phyloP scores from a whole-genome alignment of 140 eudicot species.

The Ambrosia hybrid region DNA sequence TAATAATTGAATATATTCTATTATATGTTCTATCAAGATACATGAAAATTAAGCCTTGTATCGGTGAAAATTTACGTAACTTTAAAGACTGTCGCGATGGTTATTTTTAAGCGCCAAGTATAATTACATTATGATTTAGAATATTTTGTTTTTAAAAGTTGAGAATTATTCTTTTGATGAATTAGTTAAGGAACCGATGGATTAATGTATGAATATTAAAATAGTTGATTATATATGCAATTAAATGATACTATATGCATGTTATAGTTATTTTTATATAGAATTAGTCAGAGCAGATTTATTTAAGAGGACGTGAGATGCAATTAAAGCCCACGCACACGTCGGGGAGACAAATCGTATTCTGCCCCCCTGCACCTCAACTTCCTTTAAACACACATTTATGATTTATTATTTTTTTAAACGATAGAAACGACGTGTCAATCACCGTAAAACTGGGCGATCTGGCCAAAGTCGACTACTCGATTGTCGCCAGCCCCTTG shows the following conservation, averaged over 20 bases:
- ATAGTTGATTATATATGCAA: not conserved
- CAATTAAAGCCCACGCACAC: constrained; percentile 49
- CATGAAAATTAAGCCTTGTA: too few relatives aligned
- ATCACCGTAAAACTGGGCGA: too few relatives aligned
- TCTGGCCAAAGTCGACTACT: too few relatives aligned
- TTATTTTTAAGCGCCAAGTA: too few relatives aligned
- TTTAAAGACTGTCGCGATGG: too few relatives aligned
- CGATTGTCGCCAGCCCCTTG: too few relatives aligned
- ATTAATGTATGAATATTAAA: not conserved
- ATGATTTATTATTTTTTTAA: constrained; percentile 8
- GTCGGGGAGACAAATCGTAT: constrained; percentile 54
- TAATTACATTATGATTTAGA: not conserved
- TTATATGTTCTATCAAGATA: too few relatives aligned
- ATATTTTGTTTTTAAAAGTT: not conserved
- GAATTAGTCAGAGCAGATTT: constrained; percentile 19
- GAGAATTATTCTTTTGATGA: not conserved
- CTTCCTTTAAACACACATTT: constrained; percentile 34
- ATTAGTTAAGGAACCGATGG: constrained; percentile 1
- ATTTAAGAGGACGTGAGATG: constrained; percentile 44
- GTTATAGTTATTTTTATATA: not conserved
- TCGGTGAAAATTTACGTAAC: too few relatives aligned
- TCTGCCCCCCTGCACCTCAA: constrained; percentile 36
- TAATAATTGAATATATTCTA: too few relatives aligned
- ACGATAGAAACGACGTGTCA: too few relatives aligned
- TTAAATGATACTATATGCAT: constrained; percentile 7